A percentile compares a stretch with the other conserved stretches of the same genome.
phyloP scores from a whole-genome alignment of 306 rosid species.

The Arachis hypogaea region DNA sequence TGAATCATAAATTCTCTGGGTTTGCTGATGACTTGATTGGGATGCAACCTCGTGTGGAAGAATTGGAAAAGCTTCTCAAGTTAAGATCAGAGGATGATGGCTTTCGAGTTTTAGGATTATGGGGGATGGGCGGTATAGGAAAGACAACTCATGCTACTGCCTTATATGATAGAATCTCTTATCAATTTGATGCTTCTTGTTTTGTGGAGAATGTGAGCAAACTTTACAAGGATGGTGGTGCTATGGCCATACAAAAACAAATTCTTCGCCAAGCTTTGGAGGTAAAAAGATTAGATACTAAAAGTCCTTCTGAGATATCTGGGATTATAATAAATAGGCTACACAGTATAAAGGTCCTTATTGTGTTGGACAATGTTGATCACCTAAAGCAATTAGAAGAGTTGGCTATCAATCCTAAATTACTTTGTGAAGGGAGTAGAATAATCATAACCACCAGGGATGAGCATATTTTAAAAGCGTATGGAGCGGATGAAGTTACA shows the following conservation, averaged over 20 bases:
- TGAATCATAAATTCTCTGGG: slow-evolving; percentile 26
- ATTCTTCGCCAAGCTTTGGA: slow-evolving; percentile 18
- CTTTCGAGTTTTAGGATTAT: slow-evolving; percentile 20
- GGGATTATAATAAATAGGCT: slow-evolving; percentile 23
- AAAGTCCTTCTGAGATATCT: background rate
- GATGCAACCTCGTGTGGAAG: slow-evolving; percentile 33
- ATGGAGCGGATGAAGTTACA: background rate
- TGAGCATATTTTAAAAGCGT: slow-evolving; percentile 8
- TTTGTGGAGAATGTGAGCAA: slow-evolving; percentile 19
- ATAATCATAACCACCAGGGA: slow-evolving; percentile 31
- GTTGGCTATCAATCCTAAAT: slow-evolving; percentile 10
- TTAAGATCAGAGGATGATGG: background rate
- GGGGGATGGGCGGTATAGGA: slow-evolving; percentile 42
- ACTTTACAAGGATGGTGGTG: slow-evolving; percentile 19
- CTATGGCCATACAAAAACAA: slow-evolving; percentile 8
- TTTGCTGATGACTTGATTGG: slow-evolving; percentile 25
- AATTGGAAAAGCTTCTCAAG: slow-evolving; percentile 2
- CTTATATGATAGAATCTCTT: slow-evolving; percentile 27
- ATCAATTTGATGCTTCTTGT: slow-evolving; percentile 28
- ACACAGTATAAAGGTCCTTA: background rate
- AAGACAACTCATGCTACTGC: slow-evolving; percentile 37
- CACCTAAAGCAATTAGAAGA: slow-evolving; percentile 13
- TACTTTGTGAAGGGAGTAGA: slow-evolving; percentile 20
- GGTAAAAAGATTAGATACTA: background rate
- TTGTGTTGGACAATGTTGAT: slow-evolving; percentile 38